phyloP scores from a whole-genome alignment of 352 stramenopile species.

The Thraustochytrium striatum region DNA sequence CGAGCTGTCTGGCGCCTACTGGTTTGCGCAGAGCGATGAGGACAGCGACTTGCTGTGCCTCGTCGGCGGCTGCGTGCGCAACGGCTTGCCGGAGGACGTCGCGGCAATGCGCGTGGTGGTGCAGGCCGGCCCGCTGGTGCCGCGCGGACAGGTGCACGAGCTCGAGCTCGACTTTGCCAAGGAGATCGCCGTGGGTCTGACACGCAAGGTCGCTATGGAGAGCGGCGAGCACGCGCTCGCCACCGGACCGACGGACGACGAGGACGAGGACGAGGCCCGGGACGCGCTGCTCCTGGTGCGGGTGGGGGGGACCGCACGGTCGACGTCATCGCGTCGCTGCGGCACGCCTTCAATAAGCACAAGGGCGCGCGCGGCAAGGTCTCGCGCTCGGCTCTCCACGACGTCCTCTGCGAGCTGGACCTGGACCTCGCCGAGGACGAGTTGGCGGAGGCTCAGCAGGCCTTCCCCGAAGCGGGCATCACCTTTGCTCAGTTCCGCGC shows the following conservation, averaged over 20 bases:
- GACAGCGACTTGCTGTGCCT: not conserved
- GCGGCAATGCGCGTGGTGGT: not conserved
- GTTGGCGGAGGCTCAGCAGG: not conserved
- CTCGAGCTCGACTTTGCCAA: constrained; percentile 15
- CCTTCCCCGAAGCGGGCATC: constrained; percentile 16
- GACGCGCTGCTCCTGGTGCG: constrained; percentile 7
- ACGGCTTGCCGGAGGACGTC: not conserved
- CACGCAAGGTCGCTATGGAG: not conserved
- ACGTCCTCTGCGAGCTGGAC: constrained; percentile 40
- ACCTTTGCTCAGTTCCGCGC: not conserved
- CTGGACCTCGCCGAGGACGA: constrained; percentile 32
- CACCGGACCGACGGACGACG: not conserved
- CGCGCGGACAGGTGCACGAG: not conserved
- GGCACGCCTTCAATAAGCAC: not conserved
- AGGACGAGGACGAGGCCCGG: not conserved
- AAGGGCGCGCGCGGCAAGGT: constrained; percentile 4
- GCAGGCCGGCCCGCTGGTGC: not conserved
- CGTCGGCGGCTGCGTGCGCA: constrained; percentile 1
- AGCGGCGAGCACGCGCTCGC: not conserved
- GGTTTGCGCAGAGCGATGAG: not conserved
- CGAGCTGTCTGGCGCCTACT: constrained; percentile 29
- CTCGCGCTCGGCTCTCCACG: not conserved
- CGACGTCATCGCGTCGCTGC: constrained; percentile 29
- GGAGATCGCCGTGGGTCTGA: not conserved
- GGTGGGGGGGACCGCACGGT: constrained; percentile 17